phyloP scores from a whole-genome alignment of 768 basidiomycete species.

The Tulasnella sp. region DNA sequence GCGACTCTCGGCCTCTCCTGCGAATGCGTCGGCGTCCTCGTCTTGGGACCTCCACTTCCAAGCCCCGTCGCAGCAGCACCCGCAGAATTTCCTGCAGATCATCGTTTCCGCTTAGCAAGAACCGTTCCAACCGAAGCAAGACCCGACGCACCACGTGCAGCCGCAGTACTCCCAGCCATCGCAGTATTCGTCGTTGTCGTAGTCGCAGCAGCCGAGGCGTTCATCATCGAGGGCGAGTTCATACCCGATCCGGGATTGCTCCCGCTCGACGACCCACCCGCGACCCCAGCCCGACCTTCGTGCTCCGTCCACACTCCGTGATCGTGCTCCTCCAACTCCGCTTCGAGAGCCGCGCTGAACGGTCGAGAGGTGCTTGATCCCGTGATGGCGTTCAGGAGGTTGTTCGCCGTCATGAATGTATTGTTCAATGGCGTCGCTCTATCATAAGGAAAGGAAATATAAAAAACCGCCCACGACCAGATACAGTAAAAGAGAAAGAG shows the following conservation, averaged over 20 bases:
- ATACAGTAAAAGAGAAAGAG: neutral
- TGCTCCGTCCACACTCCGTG: conserved; percentile 2
- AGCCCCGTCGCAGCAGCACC: neutral
- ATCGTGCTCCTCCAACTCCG: neutral
- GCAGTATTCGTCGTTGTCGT: neutral
- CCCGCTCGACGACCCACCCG: conserved; percentile 1
- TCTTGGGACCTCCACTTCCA: neutral
- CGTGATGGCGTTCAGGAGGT: neutral
- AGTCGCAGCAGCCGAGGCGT: neutral
- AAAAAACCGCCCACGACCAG: neutral
- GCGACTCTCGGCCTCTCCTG: neutral
- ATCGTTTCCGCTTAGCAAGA: conserved; percentile 13
- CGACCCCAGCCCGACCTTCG: neutral
- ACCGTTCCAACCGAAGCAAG: conserved; percentile 6
- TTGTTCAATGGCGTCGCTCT: conserved; percentile 13
- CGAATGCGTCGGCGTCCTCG: neutral
- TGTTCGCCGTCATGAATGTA: conserved; percentile 9
- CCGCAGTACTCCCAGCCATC: neutral
- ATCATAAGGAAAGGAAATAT: neutral
- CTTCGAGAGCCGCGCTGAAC: neutral
- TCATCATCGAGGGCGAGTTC: neutral
- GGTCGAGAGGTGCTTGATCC: neutral
- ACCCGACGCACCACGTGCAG: conserved; percentile 12
- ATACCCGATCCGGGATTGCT: neutral
- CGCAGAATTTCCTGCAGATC: neutral